These are phyloP conservation scores for Coriaria nepalensis DNA, from an alignment of 306 rosid species.

Conservation along the genomic window DNA sequence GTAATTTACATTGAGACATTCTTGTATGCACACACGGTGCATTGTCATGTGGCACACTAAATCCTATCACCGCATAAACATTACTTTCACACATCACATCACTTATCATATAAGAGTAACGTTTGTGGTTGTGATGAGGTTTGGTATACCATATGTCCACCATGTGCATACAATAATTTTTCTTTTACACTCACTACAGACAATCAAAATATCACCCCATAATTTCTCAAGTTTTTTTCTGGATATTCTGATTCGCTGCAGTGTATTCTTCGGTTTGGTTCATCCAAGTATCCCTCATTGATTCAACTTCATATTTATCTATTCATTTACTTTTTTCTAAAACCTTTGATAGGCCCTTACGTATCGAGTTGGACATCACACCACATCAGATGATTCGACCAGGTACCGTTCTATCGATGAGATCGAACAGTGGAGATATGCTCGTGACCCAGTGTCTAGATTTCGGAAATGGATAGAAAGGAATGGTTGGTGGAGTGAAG, in stretches of 20 bases:
- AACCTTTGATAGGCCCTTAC: slow-evolving; percentile 54
- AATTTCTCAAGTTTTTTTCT: not conserved
- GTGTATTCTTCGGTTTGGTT: too few species aligned
- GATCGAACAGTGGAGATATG: slow-evolving; percentile 67
- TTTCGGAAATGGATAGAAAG: slow-evolving; percentile 86
- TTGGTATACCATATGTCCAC: too few species aligned
- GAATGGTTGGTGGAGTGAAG: slow-evolving; percentile 70
- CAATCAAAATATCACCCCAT: too few species aligned
- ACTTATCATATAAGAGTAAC: too few species aligned
- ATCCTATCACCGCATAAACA: too few species aligned
- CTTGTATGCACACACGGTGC: too few species aligned
- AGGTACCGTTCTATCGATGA: slow-evolving; percentile 67
- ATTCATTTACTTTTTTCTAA: slow-evolving; percentile 6
- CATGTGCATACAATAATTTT: too few species aligned
- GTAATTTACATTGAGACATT: too few species aligned
- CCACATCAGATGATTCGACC: slow-evolving; percentile 95
- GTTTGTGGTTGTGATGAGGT: too few species aligned
- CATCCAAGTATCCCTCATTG: not conserved
- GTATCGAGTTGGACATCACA: slow-evolving; percentile 89
- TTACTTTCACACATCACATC: too few species aligned
- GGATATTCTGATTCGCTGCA: not conserved
- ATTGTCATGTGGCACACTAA: too few species aligned
- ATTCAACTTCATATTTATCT: not conserved
- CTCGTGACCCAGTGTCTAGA: slow-evolving; percentile 63
- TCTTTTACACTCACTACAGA: too few species aligned